Evolutionary conservation across 192 early-diverging fungal genomes (phyloP), one percentile per base, ranked within the genome.

Genomic region (Backusella macrospora): DNA sequence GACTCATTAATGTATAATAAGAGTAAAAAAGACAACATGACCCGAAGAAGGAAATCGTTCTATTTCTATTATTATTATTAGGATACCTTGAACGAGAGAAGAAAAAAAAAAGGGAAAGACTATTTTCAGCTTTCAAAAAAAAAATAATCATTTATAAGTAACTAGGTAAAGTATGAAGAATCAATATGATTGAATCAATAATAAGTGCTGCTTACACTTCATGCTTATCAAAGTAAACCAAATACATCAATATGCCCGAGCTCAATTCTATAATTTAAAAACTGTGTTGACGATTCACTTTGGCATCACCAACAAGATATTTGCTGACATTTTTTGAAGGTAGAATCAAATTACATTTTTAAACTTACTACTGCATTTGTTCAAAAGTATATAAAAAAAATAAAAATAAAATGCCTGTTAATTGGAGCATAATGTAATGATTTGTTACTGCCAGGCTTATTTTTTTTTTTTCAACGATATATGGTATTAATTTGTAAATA

Each of bases 341-440:
- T 55, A 10, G 16, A 26, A 10, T 23, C 49, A 55, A 55, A 42
- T 21, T 21, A 21, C 23, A 55, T 55, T 55, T 55, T 55, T 55
- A 55, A 55, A 6, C 49, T 55, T 55, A 55, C 49, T 55, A 55
- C 49, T 55, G 21, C 49, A 26, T 55, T 55, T 55, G 49, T 55
- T 21, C 18, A 55, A 55, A 55, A 55, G 18, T 21, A 12, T 21
- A 55, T 55, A n/a, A 55, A 55, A 45, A 55, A 55, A 21, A 55
- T n/a, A n/a, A n/a, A n/a, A n/a, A n/a, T n/a, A n/a, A 55, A 26
- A 55, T 55, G 49, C 23, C 18, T 21, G 23, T 55, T 21, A 55
- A 55, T 55, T 55, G 18, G 49, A 55, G 49, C 49, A 55, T 55
- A 55, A 21, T 55, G 12, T 21, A 55, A 55, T 55, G 8, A 1